A percentile compares a stretch with the other conserved stretches of the same genome.
These are phyloP conservation scores for Xylariaceae sp. DNA, from an alignment of 2,329 filamentous ascomycete genomes.

Conservation along the genomic window DNA sequence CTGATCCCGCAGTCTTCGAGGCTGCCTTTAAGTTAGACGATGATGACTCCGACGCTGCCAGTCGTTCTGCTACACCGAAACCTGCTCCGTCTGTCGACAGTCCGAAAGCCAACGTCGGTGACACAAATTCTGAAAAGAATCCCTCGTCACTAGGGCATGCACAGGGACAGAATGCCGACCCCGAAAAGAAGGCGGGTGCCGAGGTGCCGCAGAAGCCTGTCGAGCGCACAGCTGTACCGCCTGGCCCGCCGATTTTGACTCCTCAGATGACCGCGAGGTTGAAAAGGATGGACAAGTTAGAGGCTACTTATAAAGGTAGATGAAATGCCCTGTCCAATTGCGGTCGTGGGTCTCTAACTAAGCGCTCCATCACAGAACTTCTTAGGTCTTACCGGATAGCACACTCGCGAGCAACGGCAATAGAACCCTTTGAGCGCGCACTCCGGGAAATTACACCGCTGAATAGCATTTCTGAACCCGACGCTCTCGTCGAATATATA, in stretches of 20 bases:
- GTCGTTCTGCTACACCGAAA: slow-evolving; percentile 57
- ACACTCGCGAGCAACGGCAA: slow-evolving; percentile 77
- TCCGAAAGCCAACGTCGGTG: slow-evolving; percentile 20
- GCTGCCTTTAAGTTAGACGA: slow-evolving; percentile 83
- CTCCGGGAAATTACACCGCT: slow-evolving; percentile 90
- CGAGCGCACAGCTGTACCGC: slow-evolving; percentile 22
- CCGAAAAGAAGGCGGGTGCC: slow-evolving; percentile 1
- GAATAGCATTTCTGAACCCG: slow-evolving; percentile 80
- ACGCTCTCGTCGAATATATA: slow-evolving; percentile 82
- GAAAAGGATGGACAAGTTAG: slow-evolving; percentile 83
- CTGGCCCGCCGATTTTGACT: slow-evolving; percentile 53
- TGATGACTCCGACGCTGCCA: slow-evolving; percentile 71
- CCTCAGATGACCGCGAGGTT: slow-evolving; percentile 71
- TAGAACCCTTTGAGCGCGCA: slow-evolving; percentile 89
- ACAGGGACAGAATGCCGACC: slow-evolving; percentile 12
- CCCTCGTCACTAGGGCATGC: slow-evolving; percentile 1
- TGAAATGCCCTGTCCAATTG: neutral
- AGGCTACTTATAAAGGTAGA: slow-evolving; percentile 78
- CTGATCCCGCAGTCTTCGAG: slow-evolving; percentile 82
- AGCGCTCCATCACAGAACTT: slow-evolving; percentile 55
- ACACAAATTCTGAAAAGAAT: slow-evolving; percentile 21
- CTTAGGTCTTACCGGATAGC: slow-evolving; percentile 88
- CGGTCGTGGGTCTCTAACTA: slow-evolving; percentile 9
- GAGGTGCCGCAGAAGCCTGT: slow-evolving; percentile 25
- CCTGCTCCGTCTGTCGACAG: slow-evolving; percentile 38